A percentile compares a stretch with the other conserved stretches of the same genome.
Evolutionary conservation across 2,329 filamentous ascomycete genomes (phyloP).

Genomic region (Talaromyces sp.): DNA sequence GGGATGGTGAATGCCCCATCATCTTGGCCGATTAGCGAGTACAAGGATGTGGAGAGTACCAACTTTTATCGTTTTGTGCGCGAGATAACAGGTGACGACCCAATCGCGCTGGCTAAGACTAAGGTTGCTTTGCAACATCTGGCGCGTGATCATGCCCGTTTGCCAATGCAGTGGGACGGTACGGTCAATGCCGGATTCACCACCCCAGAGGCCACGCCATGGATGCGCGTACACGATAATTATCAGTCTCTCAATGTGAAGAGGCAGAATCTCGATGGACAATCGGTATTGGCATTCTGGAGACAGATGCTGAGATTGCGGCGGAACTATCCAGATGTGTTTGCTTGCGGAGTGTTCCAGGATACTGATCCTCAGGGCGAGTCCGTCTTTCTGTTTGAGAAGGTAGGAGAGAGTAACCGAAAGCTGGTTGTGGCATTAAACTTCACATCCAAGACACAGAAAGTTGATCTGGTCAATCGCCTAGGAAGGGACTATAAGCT

Average conservation of each 20-base stretch:
- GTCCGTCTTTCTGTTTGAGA: conserved; percentile 47
- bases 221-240: conserved; percentile 64
- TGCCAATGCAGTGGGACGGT: conserved; percentile 65
- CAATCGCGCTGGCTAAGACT: conserved; percentile 44
- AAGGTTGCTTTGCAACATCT: conserved; percentile 56
- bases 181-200: conserved; percentile 61
- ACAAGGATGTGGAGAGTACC: conserved; percentile 43
- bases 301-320: conserved; percentile 37
- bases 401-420: conserved; percentile 28
- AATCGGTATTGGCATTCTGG: conserved; percentile 44
- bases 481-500: conserved; percentile 23
- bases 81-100: conserved; percentile 30
- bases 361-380: conserved; percentile 50
- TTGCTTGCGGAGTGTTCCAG: conserved; percentile 61
- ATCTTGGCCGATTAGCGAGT: conserved; percentile 49
- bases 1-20: conserved; percentile 55
- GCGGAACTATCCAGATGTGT: conserved; percentile 55
- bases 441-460: conserved; percentile 42
- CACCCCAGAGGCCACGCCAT: conserved; percentile 44
- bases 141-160: conserved; percentile 62
- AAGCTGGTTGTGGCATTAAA: conserved; percentile 46
- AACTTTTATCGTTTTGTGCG: conserved; percentile 45
- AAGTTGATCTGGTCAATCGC: conserved; percentile 29
- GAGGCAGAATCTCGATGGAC: conserved; percentile 30
- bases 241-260: conserved; percentile 58